phyloP scores from a whole-genome alignment of 306 rosid species.

The Cicer bijugum region DNA sequence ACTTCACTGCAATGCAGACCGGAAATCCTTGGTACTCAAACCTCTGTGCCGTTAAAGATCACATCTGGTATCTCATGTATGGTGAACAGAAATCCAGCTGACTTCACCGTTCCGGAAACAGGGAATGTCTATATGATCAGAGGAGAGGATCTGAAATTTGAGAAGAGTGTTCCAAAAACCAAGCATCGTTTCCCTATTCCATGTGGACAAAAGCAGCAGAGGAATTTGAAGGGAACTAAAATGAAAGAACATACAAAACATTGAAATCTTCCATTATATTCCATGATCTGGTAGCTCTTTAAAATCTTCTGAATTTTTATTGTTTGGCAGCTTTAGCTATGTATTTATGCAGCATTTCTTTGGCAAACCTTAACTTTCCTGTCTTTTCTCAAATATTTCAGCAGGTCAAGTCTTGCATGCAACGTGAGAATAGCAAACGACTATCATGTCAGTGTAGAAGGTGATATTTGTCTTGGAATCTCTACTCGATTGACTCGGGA shows the following conservation, averaged over 20 bases:
- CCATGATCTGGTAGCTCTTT: conserved; percentile 52
- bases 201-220: conserved; percentile 60
- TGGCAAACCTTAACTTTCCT: conserved; percentile 20
- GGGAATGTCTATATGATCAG: conserved; percentile 83
- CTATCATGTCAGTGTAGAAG: conserved; percentile 32
- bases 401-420: conserved; percentile 49
- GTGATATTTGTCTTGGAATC: conserved; percentile 45
- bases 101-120: conserved; percentile 66
- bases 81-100: conserved; percentile 91
- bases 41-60: conserved; percentile 51
- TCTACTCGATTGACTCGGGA: conserved; percentile 18
- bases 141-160: conserved; percentile 77
- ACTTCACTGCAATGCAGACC: conserved; percentile 45
- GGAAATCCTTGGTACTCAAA: conserved; percentile 49
- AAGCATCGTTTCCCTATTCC: conserved; percentile 45
- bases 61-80: conserved; percentile 54
- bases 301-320: conserved; percentile 41
- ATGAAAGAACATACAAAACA: conserved; percentile 51
- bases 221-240: conserved; percentile 55
- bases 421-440: conserved; percentile 30
- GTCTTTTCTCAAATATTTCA: conserved; percentile 33
- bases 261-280: conserved; percentile 42
- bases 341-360: conserved; percentile 11
- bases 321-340: conserved; percentile 28
- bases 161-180: conserved; percentile 51